Base-by-base conservation (phyloP, 2,329 filamentous ascomycete species). In the Venturia nashicola region DNA sequence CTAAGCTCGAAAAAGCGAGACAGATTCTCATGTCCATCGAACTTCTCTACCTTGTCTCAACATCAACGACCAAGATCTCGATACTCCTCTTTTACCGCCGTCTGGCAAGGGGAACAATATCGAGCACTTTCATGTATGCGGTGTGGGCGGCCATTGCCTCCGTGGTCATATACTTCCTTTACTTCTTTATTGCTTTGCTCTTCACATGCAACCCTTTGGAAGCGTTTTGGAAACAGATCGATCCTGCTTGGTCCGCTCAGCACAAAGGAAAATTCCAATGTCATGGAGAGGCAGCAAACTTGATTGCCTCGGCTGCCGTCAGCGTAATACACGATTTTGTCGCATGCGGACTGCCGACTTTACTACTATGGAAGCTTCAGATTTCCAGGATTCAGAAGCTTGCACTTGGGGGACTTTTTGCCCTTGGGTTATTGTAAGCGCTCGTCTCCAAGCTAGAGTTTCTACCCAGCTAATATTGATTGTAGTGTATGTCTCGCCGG, bases 381-480 rank as follows among this genome's bases (percentile, higher is more conserved):
- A 61, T 68, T 11, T 67, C 67, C n/a, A 34, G 61, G 18, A 36
- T 61, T 11, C 66, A 68, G 59, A 69, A 69, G 55, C 6, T 67
- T 4, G 68, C 61, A 16, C 60, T 69, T 34, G 62, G 8, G 16
- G 1, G n/a, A 3, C 34, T 63, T 46, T 63, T 63, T 42, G 34
- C 32, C 20, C 18, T 63, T 34, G 61, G 61, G 12, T 59, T 63
- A 11, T 63, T 63, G 61, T 63, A 46, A 63, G 61, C 5, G 6
- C 16, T 34, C 36, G 16, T 20, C 14, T 14, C 8, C 4, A n/a
- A 55, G 67, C 14, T 66, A 65, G 14, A 14, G 51, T 2, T 55
- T 64, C 14, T 64, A 68, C 57, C 12, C 48, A 68, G 46, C 63
- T 78, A 57, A 75, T 76, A 48, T 73, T 80, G 67, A 73, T 43